Evolutionary conservation across 768 basidiomycete species (phyloP).

Genomic region (Auriscalpium microsporum): DNA sequence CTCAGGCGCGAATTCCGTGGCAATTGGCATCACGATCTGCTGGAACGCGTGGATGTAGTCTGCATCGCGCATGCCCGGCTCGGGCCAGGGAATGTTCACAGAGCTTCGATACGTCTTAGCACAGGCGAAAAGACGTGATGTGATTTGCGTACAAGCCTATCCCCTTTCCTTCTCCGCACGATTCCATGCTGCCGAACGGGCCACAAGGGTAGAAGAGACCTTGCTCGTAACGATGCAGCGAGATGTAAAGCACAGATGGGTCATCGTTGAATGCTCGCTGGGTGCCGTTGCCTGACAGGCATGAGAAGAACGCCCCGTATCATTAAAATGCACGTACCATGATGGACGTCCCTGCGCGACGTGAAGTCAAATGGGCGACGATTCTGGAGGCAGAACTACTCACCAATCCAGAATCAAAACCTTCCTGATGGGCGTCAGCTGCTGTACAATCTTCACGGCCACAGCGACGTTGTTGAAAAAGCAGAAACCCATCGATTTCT

Average conservation of each 20-base stretch:
- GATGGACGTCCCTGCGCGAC: constrained; percentile 80
- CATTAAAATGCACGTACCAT: constrained; percentile 43
- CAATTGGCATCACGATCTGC: constrained; percentile 93
- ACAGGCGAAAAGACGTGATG: not conserved
- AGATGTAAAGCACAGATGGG: constrained; percentile 85
- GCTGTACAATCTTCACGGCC: constrained; percentile 74
- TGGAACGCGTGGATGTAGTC: constrained; percentile 98
- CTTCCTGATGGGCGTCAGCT: constrained; percentile 60
- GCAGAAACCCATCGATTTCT: constrained; percentile 98
- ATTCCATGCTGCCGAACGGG: constrained; percentile 79
- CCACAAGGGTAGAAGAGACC: constrained; percentile 92
- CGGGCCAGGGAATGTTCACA: constrained; percentile 95
- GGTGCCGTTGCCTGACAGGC: constrained; percentile 81
- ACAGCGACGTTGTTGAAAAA: constrained; percentile 99
- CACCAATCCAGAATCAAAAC: constrained; percentile 95
- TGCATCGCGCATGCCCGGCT: constrained; percentile 80
- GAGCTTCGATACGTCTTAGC: constrained; percentile 42
- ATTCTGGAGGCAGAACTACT: constrained; percentile 21
- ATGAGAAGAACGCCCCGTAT: not conserved
- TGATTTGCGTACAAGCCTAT: constrained; percentile 65
- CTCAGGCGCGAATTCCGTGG: constrained; percentile 92
- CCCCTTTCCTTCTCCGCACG: constrained; percentile 78
- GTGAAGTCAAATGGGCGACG: not conserved
- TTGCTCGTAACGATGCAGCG: constrained; percentile 89
- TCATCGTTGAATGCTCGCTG: constrained; percentile 95